These are phyloP conservation scores for Didymella pomorum DNA, from an alignment of 2,329 filamentous ascomycete genomes.

Conservation along the genomic window DNA sequence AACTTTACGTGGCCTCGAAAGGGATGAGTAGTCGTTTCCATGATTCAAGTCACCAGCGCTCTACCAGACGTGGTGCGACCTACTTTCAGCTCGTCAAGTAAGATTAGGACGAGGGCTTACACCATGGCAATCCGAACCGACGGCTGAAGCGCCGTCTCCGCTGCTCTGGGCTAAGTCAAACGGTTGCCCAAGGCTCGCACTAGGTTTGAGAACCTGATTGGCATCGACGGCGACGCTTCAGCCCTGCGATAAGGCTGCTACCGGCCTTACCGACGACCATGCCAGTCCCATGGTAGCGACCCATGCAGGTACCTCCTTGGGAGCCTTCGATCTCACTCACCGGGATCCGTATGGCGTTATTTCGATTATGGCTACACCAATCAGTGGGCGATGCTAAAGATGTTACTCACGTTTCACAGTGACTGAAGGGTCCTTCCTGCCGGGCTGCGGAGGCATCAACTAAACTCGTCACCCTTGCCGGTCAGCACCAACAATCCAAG, in stretches of 20 bases:
- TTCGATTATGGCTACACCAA: constrained; percentile 18
- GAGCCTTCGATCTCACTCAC: constrained; percentile 21
- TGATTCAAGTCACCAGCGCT: background rate
- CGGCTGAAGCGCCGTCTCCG: constrained; percentile 9
- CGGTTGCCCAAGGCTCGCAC: constrained; percentile 12
- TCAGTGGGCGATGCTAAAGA: constrained; percentile 3
- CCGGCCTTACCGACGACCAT: constrained; percentile 25
- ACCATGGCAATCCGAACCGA: background rate
- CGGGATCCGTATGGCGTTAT: constrained; percentile 29
- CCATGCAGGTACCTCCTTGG: constrained; percentile 37
- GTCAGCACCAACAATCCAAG: constrained; percentile 24
- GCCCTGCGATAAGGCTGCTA: constrained; percentile 21
- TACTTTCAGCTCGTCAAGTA: background rate
- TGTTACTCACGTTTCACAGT: constrained; percentile 19
- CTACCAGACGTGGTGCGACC: background rate
- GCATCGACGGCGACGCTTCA: constrained; percentile 7
- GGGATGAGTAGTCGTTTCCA: background rate
- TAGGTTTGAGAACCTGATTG: constrained; percentile 5
- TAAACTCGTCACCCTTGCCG: constrained; percentile 23
- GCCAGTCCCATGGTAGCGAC: constrained; percentile 37
- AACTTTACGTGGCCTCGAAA: background rate
- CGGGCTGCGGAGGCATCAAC: constrained; percentile 29
- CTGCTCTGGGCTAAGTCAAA: constrained; percentile 8
- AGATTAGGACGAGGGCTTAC: background rate
- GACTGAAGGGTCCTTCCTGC: constrained; percentile 24